Evolutionary conservation across 805 yeast genomes (phyloP), one percentile per base, ranked within the genome.

Genomic region (Kodamaea sagamina): DNA sequence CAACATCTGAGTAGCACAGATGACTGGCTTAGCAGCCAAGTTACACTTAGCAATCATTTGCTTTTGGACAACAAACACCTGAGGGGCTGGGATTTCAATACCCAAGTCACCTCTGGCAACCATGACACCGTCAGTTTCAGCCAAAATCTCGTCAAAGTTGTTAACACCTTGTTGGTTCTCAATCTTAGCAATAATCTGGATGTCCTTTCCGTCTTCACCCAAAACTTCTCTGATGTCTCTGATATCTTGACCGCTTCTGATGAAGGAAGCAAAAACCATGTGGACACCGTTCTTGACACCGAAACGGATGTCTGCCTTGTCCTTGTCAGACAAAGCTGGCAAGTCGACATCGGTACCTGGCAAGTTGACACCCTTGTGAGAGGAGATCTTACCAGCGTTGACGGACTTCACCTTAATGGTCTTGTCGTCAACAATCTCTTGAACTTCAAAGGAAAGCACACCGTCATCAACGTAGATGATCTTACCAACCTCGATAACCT

Each of bases 41-140:
- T 93, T 95, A 81, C 96, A 93, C 78, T 93, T 93, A 65, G 99
- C 98, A 68, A 93, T 92, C 76, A 93, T 80, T 78, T 90, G 96
- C 82, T 93, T 93, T 78, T 93, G 99, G 59, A 90, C 98, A 61
- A 93, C 89, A 71, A 93, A 90, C 52, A 93, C 99, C 77, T 90
- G 95, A 53, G 97, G 92, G 55, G 99, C 98, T 56, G 98, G 98
- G 63, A 93, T 93, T 79, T 93, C 99, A 64, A 93, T 93, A 81
- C 99, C 99, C 62, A 93, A 81, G 72, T 93, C 99, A 80, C 99
- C 99, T 77, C 99, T 86, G 63, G 99, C 99, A 69, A 93, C 98
- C 99, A 93, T 93, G 65, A 93, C 97, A 79, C 98, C 99, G 68
- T 93, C 99, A 51, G 99, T 93, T 71, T 83, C 96, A 61, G 68